Conservation (phyloP, 805 yeast genomes). For the Nakazawaea wyomingensis region DNA sequence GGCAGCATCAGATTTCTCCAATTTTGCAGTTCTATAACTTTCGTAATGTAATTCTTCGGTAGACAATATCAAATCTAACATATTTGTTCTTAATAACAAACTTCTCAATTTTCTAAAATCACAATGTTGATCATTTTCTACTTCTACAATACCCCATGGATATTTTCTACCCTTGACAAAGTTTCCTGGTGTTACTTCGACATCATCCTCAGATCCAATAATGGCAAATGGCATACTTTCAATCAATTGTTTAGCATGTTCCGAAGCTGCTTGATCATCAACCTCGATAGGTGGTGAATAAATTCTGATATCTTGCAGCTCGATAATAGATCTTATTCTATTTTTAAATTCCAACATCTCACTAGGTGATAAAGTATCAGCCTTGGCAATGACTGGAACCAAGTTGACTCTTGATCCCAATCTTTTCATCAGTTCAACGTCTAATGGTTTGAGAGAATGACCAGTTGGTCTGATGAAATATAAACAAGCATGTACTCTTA, state of each 20-base stretch:
- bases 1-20: conserved; percentile 41
- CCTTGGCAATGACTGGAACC: conserved; percentile 84
- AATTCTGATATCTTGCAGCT: conserved; percentile 76
- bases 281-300: conserved; percentile 79
- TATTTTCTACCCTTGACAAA: conserved; percentile 75
- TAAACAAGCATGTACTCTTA: conserved; percentile 85
- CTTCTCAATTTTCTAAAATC: conserved; percentile 81
- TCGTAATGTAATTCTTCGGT: conserved; percentile 83
- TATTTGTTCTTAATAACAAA: conserved; percentile 71
- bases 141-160: conserved; percentile 89
- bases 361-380: conserved; percentile 74
- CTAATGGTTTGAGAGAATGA: conserved; percentile 80
- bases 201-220: conserved; percentile 70
- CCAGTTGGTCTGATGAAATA: conserved; percentile 92
- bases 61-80: conserved; percentile 74
- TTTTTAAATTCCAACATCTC: conserved; percentile 67
- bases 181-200: conserved; percentile 57
- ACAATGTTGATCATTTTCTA: conserved; percentile 80
- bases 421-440: conserved; percentile 83
- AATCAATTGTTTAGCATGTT: conserved; percentile 73
- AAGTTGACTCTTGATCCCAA: conserved; percentile 75
- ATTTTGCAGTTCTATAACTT: conserved; percentile 66
- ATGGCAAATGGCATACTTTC: conserved; percentile 86
- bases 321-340: conserved; percentile 77
- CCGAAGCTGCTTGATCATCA: conserved; percentile 71